Percentiles rank a stretch among this genome's conserved stretches.
These are phyloP conservation scores for Diophrys appendiculata DNA, from an alignment of 73 alveolate genomes.

Conservation along the genomic window DNA sequence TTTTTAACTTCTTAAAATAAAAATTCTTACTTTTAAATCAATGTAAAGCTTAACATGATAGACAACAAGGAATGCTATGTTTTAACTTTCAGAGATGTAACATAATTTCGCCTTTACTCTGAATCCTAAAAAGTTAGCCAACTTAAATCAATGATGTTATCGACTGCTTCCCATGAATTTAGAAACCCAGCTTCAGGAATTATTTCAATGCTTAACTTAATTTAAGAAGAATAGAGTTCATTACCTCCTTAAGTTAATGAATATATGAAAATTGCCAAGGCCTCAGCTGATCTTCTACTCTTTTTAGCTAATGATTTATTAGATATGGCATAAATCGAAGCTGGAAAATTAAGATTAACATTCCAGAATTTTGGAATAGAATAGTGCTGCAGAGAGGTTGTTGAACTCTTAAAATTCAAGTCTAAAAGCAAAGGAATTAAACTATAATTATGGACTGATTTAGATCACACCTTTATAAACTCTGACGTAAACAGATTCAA, in stretches of 20 bases:
- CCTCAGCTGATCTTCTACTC: constrained; percentile 19
- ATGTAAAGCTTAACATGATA: too few relatives aligned
- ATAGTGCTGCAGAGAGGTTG: constrained; percentile 2
- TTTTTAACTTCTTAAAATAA: too few relatives aligned
- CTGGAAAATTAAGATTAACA: constrained; percentile 12
- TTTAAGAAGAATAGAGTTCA: constrained; percentile 2
- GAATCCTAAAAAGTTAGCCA: too few relatives aligned
- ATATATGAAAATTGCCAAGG: background rate
- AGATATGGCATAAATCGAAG: constrained; percentile 28
- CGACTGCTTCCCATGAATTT: constrained; percentile 57
- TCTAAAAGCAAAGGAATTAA: constrained; percentile 21
- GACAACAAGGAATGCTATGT: too few relatives aligned
- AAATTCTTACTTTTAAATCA: too few relatives aligned
- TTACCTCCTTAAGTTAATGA: background rate
- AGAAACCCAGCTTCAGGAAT: constrained; percentile 50
- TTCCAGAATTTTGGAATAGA: background rate
- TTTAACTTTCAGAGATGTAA: too few relatives aligned
- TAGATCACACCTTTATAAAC: background rate
- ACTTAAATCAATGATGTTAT: background rate
- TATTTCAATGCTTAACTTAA: constrained; percentile 12
- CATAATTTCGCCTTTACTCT: too few relatives aligned
- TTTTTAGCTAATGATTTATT: constrained; percentile 40
- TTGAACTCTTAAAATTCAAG: background rate
- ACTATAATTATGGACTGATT: background rate
- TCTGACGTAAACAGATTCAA: background rate